Evolutionary conservation across 257 asterid genomes (phyloP).

Genomic region (Ballota nigra): DNA sequence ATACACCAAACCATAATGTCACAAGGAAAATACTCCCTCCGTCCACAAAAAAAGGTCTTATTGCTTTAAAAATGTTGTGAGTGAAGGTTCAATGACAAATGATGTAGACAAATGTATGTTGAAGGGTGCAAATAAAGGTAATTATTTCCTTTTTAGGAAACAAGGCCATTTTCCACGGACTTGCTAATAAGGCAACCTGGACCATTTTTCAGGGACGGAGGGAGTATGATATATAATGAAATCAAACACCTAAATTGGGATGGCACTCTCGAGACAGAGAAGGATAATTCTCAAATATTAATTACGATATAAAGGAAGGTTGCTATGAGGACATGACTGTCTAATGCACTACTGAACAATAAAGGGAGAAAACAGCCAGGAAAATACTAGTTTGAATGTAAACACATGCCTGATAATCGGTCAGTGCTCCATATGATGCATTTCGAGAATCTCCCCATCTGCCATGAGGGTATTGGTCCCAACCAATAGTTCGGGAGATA

Average conservation of each 20-base stretch:
- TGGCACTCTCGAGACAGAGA: neutral
- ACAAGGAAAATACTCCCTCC: neutral
- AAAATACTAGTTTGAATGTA: neutral
- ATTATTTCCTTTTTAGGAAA: no score
- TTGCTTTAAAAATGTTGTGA: no score
- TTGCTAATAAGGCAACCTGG: no score
- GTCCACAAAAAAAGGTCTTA: no score
- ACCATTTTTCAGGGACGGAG: no score
- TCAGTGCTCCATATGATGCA: slow-evolving; percentile 93
- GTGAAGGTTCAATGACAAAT: no score
- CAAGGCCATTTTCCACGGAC: no score
- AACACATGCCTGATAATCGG: slow-evolving; percentile 71
- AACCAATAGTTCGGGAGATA: slow-evolving; percentile 82
- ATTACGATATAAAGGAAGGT: neutral
- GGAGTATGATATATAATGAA: slow-evolving; percentile 18
- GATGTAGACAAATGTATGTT: no score
- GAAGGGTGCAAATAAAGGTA: no score
- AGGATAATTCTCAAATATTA: neutral
- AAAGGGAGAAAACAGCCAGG: neutral
- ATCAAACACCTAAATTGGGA: neutral
- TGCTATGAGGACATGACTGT: slow-evolving; percentile 2
- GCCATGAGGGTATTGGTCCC: slow-evolving; percentile 96
- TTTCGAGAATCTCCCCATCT: slow-evolving; percentile 92
- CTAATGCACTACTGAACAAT: neutral
- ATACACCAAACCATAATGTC: neutral